Evolutionary conservation across 805 yeast genomes (phyloP).

Genomic region (Nakazawaea populi): DNA sequence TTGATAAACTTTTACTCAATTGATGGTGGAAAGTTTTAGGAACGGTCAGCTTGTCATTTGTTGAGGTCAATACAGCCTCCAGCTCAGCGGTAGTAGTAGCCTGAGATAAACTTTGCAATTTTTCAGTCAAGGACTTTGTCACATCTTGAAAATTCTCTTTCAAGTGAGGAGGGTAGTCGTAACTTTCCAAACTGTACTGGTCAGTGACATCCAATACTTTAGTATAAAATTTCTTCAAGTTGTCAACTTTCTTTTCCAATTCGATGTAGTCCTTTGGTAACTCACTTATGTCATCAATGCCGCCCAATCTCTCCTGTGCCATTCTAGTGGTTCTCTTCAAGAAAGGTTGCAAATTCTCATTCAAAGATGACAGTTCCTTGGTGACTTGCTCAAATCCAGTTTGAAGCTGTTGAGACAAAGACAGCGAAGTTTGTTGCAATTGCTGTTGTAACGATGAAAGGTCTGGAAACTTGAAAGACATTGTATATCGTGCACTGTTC

Average conservation of each 20-base stretch:
- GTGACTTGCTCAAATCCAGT: slow-evolving; percentile 24
- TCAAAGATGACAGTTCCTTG: slow-evolving; percentile 28
- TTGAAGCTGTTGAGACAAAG: slow-evolving; percentile 23
- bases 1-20: slow-evolving; percentile 44
- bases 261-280: slow-evolving; percentile 68
- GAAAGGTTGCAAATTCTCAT: slow-evolving; percentile 41
- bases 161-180: slow-evolving; percentile 79
- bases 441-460: slow-evolving; percentile 22
- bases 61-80: slow-evolving; percentile 43
- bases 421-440: slow-evolving; percentile 29
- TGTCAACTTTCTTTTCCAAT: slow-evolving; percentile 63
- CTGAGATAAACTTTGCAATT: slow-evolving; percentile 52
- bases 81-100: slow-evolving; percentile 66
- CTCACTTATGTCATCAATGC: slow-evolving; percentile 63
- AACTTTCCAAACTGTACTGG: slow-evolving; percentile 69
- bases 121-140: slow-evolving; percentile 49
- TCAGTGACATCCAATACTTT: slow-evolving; percentile 43
- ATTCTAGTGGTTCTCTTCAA: slow-evolving; percentile 55
- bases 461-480: slow-evolving; percentile 28
- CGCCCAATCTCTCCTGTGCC: slow-evolving; percentile 57
- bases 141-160: slow-evolving; percentile 61
- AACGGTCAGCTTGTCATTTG: slow-evolving; percentile 23
- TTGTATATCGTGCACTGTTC: not conserved
- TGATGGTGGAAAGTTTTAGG: slow-evolving; percentile 77
- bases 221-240: slow-evolving; percentile 53